These are phyloP conservation scores for Coprinopsis strossmayeri DNA, from an alignment of 768 basidiomycete genomes.

Conservation along the genomic window DNA sequence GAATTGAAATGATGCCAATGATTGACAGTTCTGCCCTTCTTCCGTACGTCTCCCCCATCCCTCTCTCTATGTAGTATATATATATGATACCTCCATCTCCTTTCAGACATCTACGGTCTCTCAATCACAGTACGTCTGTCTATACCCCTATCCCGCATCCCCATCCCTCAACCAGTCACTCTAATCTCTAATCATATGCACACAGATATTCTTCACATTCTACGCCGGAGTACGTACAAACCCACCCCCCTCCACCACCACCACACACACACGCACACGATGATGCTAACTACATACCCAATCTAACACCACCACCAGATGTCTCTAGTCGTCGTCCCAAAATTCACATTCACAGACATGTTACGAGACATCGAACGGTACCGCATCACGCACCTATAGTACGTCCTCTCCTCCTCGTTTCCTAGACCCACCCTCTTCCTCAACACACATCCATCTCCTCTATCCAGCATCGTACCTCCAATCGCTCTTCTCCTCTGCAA, in stretches of 20 bases:
- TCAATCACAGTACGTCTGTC: constrained; percentile 43
- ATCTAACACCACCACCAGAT: constrained; percentile 23
- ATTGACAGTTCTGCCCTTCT: constrained; percentile 61
- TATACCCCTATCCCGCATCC: not conserved
- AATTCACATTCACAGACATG: constrained; percentile 54
- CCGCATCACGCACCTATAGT: constrained; percentile 48
- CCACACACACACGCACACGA: no score
- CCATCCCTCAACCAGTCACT: not conserved
- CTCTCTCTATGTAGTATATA: no score
- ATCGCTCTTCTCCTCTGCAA: constrained; percentile 55
- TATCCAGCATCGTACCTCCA: constrained; percentile 46
- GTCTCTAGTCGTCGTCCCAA: constrained; percentile 52
- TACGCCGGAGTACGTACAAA: not conserved
- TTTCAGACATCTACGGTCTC: constrained; percentile 58
- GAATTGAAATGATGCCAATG: no score
- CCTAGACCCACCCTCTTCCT: not conserved
- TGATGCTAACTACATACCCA: no score
- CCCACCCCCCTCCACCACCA: no score
- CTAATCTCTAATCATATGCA: not conserved
- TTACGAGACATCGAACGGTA: constrained; percentile 55
- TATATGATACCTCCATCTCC: not conserved
- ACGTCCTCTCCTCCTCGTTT: constrained; percentile 10
- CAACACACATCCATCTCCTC: not conserved
- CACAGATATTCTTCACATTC: not conserved
- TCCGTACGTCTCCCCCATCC: constrained; percentile 55